Percentiles rank a stretch among this genome's conserved stretches.
These are phyloP conservation scores for Trichophyton schoenleinii DNA, from an alignment of 2,329 filamentous ascomycete species.

Conservation along the genomic window DNA sequence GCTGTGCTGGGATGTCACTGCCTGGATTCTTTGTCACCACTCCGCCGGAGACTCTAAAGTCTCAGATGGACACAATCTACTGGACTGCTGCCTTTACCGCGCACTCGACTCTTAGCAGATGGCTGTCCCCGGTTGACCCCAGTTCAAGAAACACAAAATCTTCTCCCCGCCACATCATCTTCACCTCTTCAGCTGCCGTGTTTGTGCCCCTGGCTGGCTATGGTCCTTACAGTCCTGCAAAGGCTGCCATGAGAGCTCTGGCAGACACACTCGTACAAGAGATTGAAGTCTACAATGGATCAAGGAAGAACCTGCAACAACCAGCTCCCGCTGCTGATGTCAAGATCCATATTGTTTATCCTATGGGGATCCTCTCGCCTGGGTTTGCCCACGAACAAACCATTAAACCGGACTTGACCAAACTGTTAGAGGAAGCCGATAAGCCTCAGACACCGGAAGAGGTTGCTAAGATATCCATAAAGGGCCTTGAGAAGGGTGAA, in stretches of 20 bases:
- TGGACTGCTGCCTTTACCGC: conserved; percentile 78
- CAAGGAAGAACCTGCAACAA: conserved; percentile 31
- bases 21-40: conserved; percentile 70
- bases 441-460: conserved; percentile 64
- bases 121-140: conserved; percentile 43
- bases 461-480: conserved; percentile 58
- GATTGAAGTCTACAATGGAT: conserved; percentile 68
- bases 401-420: conserved; percentile 69
- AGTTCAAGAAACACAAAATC: conserved; percentile 21
- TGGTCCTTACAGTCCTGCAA: conserved; percentile 67
- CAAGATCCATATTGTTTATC: conserved; percentile 68
- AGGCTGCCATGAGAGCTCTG: conserved; percentile 71
- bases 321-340: conserved; percentile 50
- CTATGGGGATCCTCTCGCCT: conserved; percentile 67
- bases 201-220: conserved; percentile 75
- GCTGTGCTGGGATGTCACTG: conserved; percentile 61
- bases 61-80: conserved; percentile 88
- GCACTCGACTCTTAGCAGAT: conserved; percentile 62
- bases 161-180: conserved; percentile 59
- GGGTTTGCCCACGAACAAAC: conserved; percentile 64
- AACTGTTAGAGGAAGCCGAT: conserved; percentile 70
- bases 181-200: conserved; percentile 66
- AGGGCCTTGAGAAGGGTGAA: conserved; percentile 65
- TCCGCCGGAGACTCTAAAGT: conserved; percentile 51
- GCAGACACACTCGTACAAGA: conserved; percentile 77